phyloP scores from a whole-genome alignment of 305 asterid genomes.

The Euphrasia arctica region DNA sequence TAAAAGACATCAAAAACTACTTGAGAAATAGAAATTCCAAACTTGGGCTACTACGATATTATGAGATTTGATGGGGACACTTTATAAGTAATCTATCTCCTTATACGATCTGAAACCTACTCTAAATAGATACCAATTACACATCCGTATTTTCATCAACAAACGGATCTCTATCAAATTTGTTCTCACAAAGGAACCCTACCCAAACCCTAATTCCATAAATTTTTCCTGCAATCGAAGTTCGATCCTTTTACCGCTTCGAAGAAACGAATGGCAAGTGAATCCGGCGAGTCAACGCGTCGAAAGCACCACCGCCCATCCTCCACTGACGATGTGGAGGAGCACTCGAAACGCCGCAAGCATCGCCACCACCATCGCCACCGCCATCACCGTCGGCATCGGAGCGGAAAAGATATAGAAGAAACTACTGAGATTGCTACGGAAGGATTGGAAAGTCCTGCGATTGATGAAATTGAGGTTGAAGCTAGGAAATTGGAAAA shows the following conservation, averaged over 20 bases:
- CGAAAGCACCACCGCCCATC: constrained; percentile 73
- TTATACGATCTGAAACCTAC: constrained; percentile 22
- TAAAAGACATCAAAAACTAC: too few relatives aligned
- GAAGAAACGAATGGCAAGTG: constrained; percentile 53
- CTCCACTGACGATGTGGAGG: constrained; percentile 54
- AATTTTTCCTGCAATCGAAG: constrained; percentile 10
- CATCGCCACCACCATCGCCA: constrained; percentile 76
- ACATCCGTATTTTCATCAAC: constrained; percentile 16
- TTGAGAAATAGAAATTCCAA: not conserved
- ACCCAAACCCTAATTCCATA: constrained; percentile 36
- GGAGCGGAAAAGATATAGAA: constrained; percentile 51
- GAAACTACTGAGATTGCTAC: constrained; percentile 24
- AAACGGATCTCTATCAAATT: constrained; percentile 19
- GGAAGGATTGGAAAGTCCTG: constrained; percentile 33
- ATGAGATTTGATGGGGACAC: not conserved
- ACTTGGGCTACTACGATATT: constrained; percentile 2
- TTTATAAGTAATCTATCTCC: not conserved
- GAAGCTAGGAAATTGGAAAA: constrained; percentile 33
- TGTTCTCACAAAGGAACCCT: constrained; percentile 25
- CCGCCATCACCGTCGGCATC: constrained; percentile 57
- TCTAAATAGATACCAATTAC: not conserved
- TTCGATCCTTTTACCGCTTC: constrained; percentile 7
- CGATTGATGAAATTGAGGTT: constrained; percentile 31
- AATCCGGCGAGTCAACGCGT: constrained; percentile 52
- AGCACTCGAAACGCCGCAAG: constrained; percentile 78